Evolutionary conservation across 2,329 filamentous ascomycete genomes (phyloP), one percentile per base, ranked within the genome.

Genomic region (Penicillium sp.): DNA sequence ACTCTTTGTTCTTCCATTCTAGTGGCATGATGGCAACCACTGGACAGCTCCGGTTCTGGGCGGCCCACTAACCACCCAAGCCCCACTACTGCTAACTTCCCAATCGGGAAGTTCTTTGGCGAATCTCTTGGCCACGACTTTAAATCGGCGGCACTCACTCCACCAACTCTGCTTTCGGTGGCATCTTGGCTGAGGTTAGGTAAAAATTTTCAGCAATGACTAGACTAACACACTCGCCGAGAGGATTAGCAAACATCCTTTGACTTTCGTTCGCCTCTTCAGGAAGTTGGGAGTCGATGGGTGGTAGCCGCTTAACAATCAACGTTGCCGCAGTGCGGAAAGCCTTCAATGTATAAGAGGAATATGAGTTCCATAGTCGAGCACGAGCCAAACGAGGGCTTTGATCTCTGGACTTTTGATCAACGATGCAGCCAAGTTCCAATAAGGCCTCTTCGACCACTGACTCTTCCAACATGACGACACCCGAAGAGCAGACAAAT

Each of bases 61-160:
- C 24, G 31, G 35, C 36, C 47, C 36, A 40, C 27, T 7, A 19
- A 6, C n/a, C 3, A 19, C 39, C 27, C 43, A 6, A 54, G 58
- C 55, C 60, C 68, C 68, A 70, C 68, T 68, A 60, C 65, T 16
- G 7, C 37, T 44, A 67, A 60, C 65, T 70, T 63, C 68, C 63
- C 43, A 60, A 66, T 61, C n/a, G 31, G 64, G 66, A 57, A 66
- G 61, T n/a, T 54, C 52, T 37, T 2, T 11, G 33, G 44, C 49
- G 39, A 55, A 46, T 43, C 27, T 56, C 58, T 60, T 57, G 58
- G 54, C 54, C 41, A 47, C 19, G 33, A 39, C 39, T 59, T 52
- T 40, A 53, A 36, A 33, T 40, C 35, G 49, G 37, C 33, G 41
- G 41, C 31, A 31, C 31, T 31, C 31, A 31, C 31, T 31, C 31